These are phyloP conservation scores for Rhexocercosporidium sp. DNA, from an alignment of 2,329 filamentous ascomycete genomes.

Conservation along the genomic window DNA sequence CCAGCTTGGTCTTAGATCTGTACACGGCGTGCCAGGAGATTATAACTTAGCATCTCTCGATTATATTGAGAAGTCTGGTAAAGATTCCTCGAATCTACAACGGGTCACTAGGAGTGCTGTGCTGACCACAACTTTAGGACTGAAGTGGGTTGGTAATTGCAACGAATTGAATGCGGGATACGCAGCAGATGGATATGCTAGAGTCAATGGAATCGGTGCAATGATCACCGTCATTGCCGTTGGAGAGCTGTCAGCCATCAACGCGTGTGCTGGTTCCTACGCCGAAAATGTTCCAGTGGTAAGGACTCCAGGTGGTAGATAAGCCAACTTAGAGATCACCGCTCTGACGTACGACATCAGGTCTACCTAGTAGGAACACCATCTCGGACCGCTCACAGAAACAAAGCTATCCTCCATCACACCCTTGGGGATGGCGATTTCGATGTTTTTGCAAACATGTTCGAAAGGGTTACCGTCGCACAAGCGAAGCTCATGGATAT, in stretches of 20 bases:
- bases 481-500: conserved; percentile 72
- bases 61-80: conserved; percentile 59
- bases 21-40: conserved; percentile 72
- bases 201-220: conserved; percentile 70
- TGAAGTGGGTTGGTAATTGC: conserved; percentile 54
- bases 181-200: conserved; percentile 78
- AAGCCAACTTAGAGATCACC: not conserved
- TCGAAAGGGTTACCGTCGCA: conserved; percentile 68
- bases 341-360: not conserved
- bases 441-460: conserved; percentile 81
- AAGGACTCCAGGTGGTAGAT: too few relatives aligned
- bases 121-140: conserved; percentile 18
- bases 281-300: conserved; percentile 73
- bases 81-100: too few relatives aligned
- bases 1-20: conserved; percentile 65
- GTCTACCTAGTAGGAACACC: conserved; percentile 60
- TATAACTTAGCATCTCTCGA: conserved; percentile 72
- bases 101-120: not conserved
- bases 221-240: conserved; percentile 77
- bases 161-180: conserved; percentile 54
- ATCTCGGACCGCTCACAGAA: conserved; percentile 48
- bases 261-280: conserved; percentile 72
- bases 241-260: conserved; percentile 71
- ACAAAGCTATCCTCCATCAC: conserved; percentile 61
- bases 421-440: conserved; percentile 78